Conservation (phyloP, 2,329 filamentous ascomycete genomes). For the Trichoderma simmonsii region DNA sequence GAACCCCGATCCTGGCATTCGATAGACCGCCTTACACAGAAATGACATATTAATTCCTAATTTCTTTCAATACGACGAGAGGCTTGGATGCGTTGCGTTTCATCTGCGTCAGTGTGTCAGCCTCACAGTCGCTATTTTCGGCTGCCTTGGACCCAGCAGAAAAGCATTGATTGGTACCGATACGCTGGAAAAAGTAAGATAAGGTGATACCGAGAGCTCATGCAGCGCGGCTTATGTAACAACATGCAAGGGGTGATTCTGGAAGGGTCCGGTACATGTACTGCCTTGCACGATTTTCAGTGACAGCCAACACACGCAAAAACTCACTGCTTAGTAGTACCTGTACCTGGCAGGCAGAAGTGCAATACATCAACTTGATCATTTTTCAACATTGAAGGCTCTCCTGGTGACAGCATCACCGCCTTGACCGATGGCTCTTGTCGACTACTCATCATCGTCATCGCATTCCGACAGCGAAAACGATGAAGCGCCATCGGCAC, state of each 20-base stretch:
- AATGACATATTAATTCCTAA: not conserved
- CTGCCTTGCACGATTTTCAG: not conserved
- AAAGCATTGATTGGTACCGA: not conserved
- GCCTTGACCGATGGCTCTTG: slow-evolving; percentile 52
- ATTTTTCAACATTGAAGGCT: not conserved
- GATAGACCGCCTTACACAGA: not conserved
- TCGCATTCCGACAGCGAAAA: slow-evolving; percentile 24
- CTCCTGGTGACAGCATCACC: not conserved
- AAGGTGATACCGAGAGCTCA: not conserved
- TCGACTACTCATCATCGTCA: slow-evolving; percentile 54
- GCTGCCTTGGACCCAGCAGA: not conserved
- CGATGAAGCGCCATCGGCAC: slow-evolving; percentile 26
- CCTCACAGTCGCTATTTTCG: not conserved
- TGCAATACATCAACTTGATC: not conserved
- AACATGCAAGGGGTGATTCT: not conserved
- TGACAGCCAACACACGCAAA: not conserved
- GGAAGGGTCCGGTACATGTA: not conserved
- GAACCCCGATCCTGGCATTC: not conserved
- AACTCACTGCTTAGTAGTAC: not conserved
- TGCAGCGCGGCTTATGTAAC: not conserved
- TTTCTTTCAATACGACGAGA: not conserved
- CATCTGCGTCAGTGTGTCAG: not conserved
- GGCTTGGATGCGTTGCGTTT: not conserved
- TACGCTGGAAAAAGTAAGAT: not conserved
- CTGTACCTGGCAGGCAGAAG: not conserved